These are phyloP conservation scores for Aspergillus melleus DNA, from an alignment of 2,329 filamentous ascomycete species.

Conservation along the genomic window DNA sequence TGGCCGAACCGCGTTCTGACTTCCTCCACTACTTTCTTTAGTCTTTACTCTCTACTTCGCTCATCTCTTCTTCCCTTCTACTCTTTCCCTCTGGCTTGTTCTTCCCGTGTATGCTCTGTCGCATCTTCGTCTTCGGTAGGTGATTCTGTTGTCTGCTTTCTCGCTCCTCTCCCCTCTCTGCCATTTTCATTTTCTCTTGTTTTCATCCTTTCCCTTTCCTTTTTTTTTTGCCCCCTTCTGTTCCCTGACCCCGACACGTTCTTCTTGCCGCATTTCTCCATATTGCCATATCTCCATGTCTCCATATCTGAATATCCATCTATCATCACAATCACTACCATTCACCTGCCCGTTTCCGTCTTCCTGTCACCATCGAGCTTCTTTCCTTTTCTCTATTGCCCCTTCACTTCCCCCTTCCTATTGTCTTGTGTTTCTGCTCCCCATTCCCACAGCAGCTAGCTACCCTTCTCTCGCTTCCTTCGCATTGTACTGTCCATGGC, in stretches of 20 bases:
- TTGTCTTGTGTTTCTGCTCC: background rate
- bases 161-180: background rate
- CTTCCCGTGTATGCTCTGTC: background rate
- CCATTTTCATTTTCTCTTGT: background rate
- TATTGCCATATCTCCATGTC: too few species aligned
- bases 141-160: background rate
- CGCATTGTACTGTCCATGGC: background rate
- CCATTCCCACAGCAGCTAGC: background rate
- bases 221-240: background rate
- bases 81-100: background rate
- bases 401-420: background rate
- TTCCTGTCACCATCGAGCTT: background rate
- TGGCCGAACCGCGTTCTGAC: conserved; percentile 20
- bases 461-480: background rate
- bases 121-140: background rate
- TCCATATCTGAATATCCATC: too few species aligned
- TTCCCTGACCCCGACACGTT: background rate
- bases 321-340: too few species aligned
- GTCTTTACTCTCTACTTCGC: conserved; percentile 1
- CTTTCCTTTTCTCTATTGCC: too few species aligned
- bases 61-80: background rate
- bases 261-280: background rate
- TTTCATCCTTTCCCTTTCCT: background rate
- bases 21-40: conserved; percentile 9
- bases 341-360: too few species aligned